phyloP scores from a whole-genome alignment of 441 rosid species.

The Syzygium malaccense region DNA sequence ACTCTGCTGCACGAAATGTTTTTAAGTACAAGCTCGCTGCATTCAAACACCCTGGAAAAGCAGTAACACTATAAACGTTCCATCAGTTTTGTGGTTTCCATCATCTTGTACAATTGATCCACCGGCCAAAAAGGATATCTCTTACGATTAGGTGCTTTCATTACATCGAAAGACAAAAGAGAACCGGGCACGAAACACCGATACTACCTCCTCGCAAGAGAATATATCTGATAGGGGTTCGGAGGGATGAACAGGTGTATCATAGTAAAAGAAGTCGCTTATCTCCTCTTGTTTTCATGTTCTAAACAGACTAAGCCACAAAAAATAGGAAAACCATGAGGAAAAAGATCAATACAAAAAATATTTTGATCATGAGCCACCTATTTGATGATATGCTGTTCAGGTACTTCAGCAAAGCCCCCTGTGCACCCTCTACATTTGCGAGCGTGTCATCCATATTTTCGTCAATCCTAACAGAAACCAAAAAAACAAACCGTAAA shows the following conservation, averaged over 20 bases:
- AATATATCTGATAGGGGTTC: not conserved
- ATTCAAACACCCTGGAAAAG: not conserved
- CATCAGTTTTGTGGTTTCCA: not conserved
- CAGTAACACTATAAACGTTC: not conserved
- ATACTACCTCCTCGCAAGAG: not conserved
- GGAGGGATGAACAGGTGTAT: not conserved
- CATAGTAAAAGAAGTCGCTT: not conserved
- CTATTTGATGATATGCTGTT: constrained; percentile 90
- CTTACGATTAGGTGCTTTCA: not conserved
- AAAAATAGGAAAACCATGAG: constrained; percentile 90
- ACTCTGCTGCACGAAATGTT: not conserved
- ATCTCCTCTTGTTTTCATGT: not conserved
- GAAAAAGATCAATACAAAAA: constrained; percentile 78
- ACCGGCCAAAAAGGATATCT: not conserved
- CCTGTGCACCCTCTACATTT: constrained; percentile 92
- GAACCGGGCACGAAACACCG: not conserved
- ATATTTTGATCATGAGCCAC: constrained; percentile 96
- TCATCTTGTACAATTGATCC: not conserved
- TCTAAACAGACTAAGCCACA: constrained; percentile 47
- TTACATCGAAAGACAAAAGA: not conserved
- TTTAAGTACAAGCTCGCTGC: not conserved
- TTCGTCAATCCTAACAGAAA: constrained; percentile 71
- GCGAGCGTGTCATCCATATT: constrained; percentile 84
- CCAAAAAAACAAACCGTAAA: not conserved
- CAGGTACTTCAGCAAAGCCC: constrained; percentile 75